Conservation (phyloP, 2,329 filamentous ascomycete genomes). For the Botrytis fabae region DNA sequence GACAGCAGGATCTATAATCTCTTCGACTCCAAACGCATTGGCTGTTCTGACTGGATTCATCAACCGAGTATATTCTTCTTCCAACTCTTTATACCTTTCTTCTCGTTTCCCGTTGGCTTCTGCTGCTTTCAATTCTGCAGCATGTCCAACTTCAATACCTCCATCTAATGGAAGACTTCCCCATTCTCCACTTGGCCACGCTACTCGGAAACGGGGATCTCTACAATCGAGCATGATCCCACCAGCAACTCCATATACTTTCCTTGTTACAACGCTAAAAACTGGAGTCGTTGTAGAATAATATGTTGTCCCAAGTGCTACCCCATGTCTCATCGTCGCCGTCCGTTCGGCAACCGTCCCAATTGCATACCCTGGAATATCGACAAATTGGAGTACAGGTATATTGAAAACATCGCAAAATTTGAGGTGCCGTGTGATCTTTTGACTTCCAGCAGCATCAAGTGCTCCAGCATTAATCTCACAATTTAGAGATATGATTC, state of each 20-base stretch:
- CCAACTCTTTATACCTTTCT: slow-evolving; percentile 55
- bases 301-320: slow-evolving; percentile 61
- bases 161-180: slow-evolving; percentile 62
- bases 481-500: slow-evolving; percentile 60
- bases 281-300: slow-evolving; percentile 63
- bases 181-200: slow-evolving; percentile 65
- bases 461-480: slow-evolving; percentile 62
- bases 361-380: slow-evolving; percentile 63
- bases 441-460: slow-evolving; percentile 61
- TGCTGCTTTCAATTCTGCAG: slow-evolving; percentile 58
- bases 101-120: slow-evolving; percentile 51
- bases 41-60: slow-evolving; percentile 67
- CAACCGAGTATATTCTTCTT: slow-evolving; percentile 59
- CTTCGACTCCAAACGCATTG: slow-evolving; percentile 63
- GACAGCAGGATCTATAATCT: slow-evolving; percentile 63
- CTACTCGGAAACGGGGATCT: slow-evolving; percentile 60
- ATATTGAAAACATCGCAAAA: slow-evolving; percentile 66
- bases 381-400: slow-evolving; percentile 63
- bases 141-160: slow-evolving; percentile 64
- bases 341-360: slow-evolving; percentile 62
- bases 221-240: slow-evolving; percentile 64
- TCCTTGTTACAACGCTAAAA: slow-evolving; percentile 62
- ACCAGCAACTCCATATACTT: slow-evolving; percentile 63
- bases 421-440: slow-evolving; percentile 60
- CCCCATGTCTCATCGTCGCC: slow-evolving; percentile 65